Evolutionary conservation across 1,139 yeast species (phyloP).

Genomic region (Candida frijolesensis): DNA sequence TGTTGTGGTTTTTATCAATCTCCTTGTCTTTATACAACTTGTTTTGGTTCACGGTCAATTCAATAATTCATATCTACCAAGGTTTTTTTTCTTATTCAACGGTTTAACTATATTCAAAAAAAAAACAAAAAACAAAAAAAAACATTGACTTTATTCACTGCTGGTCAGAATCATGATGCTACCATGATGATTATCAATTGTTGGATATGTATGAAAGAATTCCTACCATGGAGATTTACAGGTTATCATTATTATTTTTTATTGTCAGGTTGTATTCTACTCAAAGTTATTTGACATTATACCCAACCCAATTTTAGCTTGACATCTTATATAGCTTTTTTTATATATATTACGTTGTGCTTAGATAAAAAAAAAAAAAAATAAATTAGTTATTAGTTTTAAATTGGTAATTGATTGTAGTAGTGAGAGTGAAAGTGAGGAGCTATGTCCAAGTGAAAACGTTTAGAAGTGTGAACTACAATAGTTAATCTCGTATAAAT

Average conservation of each 20-base stretch:
- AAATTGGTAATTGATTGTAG: no score
- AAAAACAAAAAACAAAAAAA: no score
- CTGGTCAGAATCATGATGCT: slow-evolving; percentile 9
- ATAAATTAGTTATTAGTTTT: neutral
- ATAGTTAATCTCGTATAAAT: no score
- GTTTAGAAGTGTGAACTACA: no score
- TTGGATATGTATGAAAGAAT: neutral
- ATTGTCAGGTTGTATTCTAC: neutral
- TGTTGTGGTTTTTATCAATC: slow-evolving; percentile 1
- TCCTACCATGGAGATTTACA: slow-evolving; percentile 1
- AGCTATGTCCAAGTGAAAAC: no score
- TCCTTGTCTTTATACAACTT: neutral
- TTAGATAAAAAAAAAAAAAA: neutral
- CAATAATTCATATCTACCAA: neutral
- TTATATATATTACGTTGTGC: neutral
- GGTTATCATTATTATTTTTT: neutral
- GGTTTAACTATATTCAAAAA: neutral
- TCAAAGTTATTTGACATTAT: neutral
- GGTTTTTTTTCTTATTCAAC: neutral
- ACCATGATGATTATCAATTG: neutral
- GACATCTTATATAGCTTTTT: no score
- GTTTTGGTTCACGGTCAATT: slow-evolving; percentile 3
- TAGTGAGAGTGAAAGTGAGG: no score
- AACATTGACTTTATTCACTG: neutral
- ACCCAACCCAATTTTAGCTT: neutral